Percentiles rank a stretch among this genome's conserved stretches.
phyloP scores from a whole-genome alignment of 2,329 filamentous ascomycete genomes.

The Xylaria sp. region DNA sequence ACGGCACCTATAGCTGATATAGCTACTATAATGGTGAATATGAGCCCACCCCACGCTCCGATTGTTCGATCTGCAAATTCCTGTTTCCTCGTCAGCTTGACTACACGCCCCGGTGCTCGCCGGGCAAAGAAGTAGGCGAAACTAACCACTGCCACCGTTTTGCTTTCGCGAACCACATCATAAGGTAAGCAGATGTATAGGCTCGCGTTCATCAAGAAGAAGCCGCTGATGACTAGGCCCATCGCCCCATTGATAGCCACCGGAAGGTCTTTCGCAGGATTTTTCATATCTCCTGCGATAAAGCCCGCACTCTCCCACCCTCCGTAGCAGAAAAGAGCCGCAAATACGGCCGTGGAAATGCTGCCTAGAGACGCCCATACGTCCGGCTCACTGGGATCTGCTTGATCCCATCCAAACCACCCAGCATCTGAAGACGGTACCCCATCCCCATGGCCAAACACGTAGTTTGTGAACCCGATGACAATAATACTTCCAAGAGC shows the following conservation, averaged over 20 bases:
- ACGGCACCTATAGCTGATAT: slow-evolving; percentile 56
- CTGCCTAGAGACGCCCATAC: slow-evolving; percentile 55
- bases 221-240: slow-evolving; percentile 55
- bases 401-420: slow-evolving; percentile 44
- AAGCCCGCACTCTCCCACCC: slow-evolving; percentile 58
- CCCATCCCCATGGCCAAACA: slow-evolving; percentile 52
- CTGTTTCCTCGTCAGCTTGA: slow-evolving; percentile 38
- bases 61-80: slow-evolving; percentile 49
- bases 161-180: slow-evolving; percentile 53
- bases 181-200: slow-evolving; percentile 57
- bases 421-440: slow-evolving; percentile 51
- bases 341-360: slow-evolving; percentile 56
- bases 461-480: slow-evolving; percentile 42
- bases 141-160: slow-evolving; percentile 57
- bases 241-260: slow-evolving; percentile 56
- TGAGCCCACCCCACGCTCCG: slow-evolving; percentile 52
- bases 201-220: slow-evolving; percentile 56
- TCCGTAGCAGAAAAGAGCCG: slow-evolving; percentile 57
- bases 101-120: slow-evolving; percentile 34
- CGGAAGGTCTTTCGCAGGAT: slow-evolving; percentile 49
- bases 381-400: slow-evolving; percentile 34
- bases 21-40: slow-evolving; percentile 54
- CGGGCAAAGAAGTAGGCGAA: slow-evolving; percentile 21
- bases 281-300: slow-evolving; percentile 47
- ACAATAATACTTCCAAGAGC: slow-evolving; percentile 43